Evolutionary conservation across 169 alveolate genomes (phyloP), one percentile per base, ranked within the genome.

Genomic region (Babesia bigemina): DNA sequence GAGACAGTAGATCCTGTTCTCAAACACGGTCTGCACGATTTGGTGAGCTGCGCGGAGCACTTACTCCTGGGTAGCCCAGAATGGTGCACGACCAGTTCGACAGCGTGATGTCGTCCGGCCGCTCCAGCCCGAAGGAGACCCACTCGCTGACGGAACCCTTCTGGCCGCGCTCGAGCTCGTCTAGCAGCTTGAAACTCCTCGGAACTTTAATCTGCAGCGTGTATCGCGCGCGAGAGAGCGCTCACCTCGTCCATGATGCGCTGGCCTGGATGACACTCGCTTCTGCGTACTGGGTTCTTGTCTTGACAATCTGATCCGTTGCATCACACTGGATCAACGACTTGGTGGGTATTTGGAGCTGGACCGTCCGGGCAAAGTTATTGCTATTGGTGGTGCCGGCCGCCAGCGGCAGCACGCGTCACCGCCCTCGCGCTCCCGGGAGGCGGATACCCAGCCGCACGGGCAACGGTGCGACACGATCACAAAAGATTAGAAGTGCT

Each of bases 151-250:
- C 96, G 59, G 93, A 92, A 26, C 99, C 99, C 87, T 97, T 96
- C 87, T 97, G 99, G 45, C 99, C 99, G 56, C 95, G 93, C 83
- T 97, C 99, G 66, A 97, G 86, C 85, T 97, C 99, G 65, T 96
- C 99, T 28, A 96, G 92, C 19, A 97, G 92, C 88, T 98, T 95
- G 87, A 97, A 97, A 78, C 97, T 96, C 86, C 99, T 94, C 45
- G 99, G 99, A 0, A 97, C 97, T 42, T 85, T 86, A n/a, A 94
- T 96, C 86, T 88, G 62, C 7, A 63, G 12, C 17, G 19, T 9
- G 12, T 48, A 21, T 0, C 44, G 17, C 17, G 10, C 0, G 0
- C 4, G 3, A 0, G 0, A 0, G 24, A n/a, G 22, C 0, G 36
- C 33, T 17, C 24, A 79, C 87, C 87, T 79, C 87, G 39, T 71